Base-by-base conservation (phyloP, 768 basidiomycete species). In the Podaxis sp. region DNA sequence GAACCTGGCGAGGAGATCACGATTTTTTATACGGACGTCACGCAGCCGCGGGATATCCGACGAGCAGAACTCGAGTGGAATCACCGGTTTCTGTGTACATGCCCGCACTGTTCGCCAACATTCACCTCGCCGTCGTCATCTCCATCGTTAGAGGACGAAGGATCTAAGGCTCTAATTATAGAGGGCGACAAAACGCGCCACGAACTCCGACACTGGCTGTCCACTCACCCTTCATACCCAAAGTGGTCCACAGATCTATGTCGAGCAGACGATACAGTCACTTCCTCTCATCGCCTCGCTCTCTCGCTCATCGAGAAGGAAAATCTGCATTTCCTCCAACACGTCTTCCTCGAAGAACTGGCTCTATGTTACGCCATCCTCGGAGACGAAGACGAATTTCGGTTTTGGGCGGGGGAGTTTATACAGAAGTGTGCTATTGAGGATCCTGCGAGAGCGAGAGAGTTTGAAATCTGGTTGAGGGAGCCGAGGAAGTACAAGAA, bases 191-290 rank as follows among this genome's bases (percentile, higher is more conserved):
- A 57, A 23, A 68, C 68, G 2, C 73, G 77, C n/a, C 65, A 65
- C 4, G 65, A 67, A 35, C 70, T 79, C 13, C 73, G 70, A 21
- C 65, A 66, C 51, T 77, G 75, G 73, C 67, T 71, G 16, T 71
- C 72, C 57, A 73, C 72, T 11, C 74, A 73, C 36, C 72, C 74
- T 2, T 68, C 74, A 16, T 80, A 76, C 62, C 62, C 67, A 9
- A 77, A 77, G 55, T 82, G 79, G 80, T 69, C 73, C 44, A 71
- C 68, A 1, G 79, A 80, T 62, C 68, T 78, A 13, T 76, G 75
- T 35, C 69, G 75, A 10, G 55, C 73, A 9, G 80, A 80, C 60
- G 72, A 76, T 52, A 61, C 76, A 18, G 71, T 82, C 18, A 74
- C 77, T 52, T 61, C 67, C 9, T 72, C 76, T 1, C 78, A 79